These are phyloP conservation scores for Venturiaceae sp. DNA, from an alignment of 2,329 filamentous ascomycete species.

Conservation along the genomic window DNA sequence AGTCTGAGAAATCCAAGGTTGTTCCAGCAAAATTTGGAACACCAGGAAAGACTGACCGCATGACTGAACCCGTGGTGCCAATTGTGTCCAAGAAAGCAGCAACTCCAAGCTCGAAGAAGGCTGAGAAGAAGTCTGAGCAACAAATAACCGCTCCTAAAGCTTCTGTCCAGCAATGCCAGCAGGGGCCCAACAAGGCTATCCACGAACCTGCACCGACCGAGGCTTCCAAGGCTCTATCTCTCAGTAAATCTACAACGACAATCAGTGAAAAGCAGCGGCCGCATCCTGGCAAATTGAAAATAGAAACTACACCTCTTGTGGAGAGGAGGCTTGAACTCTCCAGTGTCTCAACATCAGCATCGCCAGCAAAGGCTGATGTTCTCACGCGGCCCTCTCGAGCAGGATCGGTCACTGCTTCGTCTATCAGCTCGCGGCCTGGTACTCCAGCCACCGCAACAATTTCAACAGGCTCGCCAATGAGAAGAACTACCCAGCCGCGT, in stretches of 20 bases:
- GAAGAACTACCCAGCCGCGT: slow-evolving; percentile 43
- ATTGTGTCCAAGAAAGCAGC: background rate
- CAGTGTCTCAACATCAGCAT: background rate
- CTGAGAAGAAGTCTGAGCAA: background rate
- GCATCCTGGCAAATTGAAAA: slow-evolving; percentile 6
- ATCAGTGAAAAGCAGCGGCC: slow-evolving; percentile 1
- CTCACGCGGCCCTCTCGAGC: slow-evolving; percentile 11
- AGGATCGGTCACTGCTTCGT: slow-evolving; percentile 39
- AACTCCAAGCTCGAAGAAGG: background rate
- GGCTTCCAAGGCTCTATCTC: slow-evolving; percentile 9
- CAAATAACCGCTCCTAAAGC: slow-evolving; percentile 11
- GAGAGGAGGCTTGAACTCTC: background rate
- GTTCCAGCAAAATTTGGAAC: background rate
- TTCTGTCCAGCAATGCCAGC: slow-evolving; percentile 10
- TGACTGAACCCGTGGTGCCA: background rate
- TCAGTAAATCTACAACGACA: background rate
- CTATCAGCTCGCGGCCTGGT: slow-evolving; percentile 40
- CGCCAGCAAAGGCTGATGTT: background rate
- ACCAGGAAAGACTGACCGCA: background rate
- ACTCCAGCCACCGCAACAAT: slow-evolving; percentile 40
- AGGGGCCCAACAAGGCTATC: background rate
- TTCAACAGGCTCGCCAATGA: slow-evolving; percentile 30
- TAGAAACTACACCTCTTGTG: background rate
- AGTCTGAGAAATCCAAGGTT: background rate
- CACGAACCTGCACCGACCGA: slow-evolving; percentile 14